Evolutionary conservation across 1,284 basidiomycete genomes (phyloP).

Genomic region (Ustilago tritici): DNA sequence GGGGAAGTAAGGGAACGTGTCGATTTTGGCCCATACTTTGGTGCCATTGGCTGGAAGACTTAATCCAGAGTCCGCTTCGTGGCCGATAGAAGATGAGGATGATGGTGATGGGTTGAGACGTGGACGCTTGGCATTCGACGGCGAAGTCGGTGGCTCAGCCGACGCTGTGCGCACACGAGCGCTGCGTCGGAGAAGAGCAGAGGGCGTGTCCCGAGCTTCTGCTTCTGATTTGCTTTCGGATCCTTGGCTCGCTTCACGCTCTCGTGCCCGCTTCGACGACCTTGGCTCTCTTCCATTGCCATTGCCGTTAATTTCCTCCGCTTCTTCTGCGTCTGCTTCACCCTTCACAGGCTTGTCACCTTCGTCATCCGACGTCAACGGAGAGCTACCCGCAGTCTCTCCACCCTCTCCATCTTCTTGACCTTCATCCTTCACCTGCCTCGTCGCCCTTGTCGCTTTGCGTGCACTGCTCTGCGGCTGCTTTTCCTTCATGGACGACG

Average conservation of each 20-base stretch:
- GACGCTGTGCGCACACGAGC: conserved; percentile 14
- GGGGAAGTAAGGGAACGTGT: conserved; percentile 35
- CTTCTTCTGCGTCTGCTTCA: neutral
- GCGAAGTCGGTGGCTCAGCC: conserved; percentile 16
- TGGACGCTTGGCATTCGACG: conserved; percentile 9
- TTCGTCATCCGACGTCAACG: conserved; percentile 45
- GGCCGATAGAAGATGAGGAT: neutral
- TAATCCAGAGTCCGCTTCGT: conserved; percentile 2
- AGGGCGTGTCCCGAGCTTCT: neutral
- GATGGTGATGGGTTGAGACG: conserved; percentile 5
- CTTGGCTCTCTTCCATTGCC: neutral
- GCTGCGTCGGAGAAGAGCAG: conserved; percentile 21
- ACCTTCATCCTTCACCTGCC: conserved; percentile 11
- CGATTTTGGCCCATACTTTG: conserved; percentile 49
- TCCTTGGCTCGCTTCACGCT: conserved; percentile 12
- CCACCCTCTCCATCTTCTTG: neutral
- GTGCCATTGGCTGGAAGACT: conserved; percentile 22
- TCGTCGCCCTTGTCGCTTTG: conserved; percentile 5
- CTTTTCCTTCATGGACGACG: conserved; percentile 9
- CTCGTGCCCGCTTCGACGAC: conserved; percentile 16
- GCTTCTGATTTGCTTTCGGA: conserved; percentile 6
- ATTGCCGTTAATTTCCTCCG: neutral
- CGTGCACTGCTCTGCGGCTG: conserved; percentile 8
- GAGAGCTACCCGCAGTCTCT: conserved; percentile 27
- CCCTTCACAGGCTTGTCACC: conserved; percentile 6